These are phyloP conservation scores for Aspergillus tanneri DNA, from an alignment of 2,329 filamentous ascomycete genomes.

Conservation along the genomic window DNA sequence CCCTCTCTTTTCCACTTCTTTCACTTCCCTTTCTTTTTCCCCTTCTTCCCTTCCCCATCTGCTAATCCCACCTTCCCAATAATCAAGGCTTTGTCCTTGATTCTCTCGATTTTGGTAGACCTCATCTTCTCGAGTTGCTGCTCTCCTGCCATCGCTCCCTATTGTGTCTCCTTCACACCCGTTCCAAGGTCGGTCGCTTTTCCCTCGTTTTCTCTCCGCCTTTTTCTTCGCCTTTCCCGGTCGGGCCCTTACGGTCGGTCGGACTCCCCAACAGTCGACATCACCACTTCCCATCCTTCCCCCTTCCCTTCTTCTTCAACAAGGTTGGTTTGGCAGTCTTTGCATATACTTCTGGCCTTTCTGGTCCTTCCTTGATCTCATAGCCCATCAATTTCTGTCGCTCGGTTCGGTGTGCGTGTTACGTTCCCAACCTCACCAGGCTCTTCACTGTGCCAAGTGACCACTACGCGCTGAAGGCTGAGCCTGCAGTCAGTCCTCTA, in stretches of 20 bases:
- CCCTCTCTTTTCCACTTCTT: constrained; percentile 10
- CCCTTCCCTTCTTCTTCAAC: constrained; percentile 10
- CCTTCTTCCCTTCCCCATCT: constrained; percentile 12
- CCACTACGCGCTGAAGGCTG: constrained; percentile 18
- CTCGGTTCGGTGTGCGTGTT: constrained; percentile 3
- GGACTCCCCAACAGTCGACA: constrained; percentile 21
- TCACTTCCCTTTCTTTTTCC: constrained; percentile 2
- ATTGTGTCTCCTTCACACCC: constrained; percentile 7
- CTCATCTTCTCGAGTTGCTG: constrained; percentile 9
- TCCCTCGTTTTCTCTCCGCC: constrained; percentile 21
- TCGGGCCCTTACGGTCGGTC: constrained; percentile 20
- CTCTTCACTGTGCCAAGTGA: constrained; percentile 16
- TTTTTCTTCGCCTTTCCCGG: constrained; percentile 19
- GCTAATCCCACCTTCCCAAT: constrained; percentile 14
- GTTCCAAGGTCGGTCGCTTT: constrained; percentile 19
- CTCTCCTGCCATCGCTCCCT: constrained; percentile 1
- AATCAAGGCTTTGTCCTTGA: constrained; percentile 25
- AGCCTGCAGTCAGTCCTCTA: constrained; percentile 10
- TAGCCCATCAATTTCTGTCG: constrained; percentile 7
- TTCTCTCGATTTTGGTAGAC: constrained; percentile 11
- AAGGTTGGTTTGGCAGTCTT: constrained; percentile 11
- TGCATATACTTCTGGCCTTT: constrained; percentile 5
- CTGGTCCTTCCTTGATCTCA: constrained; percentile 3
- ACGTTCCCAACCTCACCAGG: constrained; percentile 9
- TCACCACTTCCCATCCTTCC: constrained; percentile 25